Evolutionary conservation across 2,329 filamentous ascomycete species (phyloP).

Genomic region (Dryadomyces quercivorus): DNA sequence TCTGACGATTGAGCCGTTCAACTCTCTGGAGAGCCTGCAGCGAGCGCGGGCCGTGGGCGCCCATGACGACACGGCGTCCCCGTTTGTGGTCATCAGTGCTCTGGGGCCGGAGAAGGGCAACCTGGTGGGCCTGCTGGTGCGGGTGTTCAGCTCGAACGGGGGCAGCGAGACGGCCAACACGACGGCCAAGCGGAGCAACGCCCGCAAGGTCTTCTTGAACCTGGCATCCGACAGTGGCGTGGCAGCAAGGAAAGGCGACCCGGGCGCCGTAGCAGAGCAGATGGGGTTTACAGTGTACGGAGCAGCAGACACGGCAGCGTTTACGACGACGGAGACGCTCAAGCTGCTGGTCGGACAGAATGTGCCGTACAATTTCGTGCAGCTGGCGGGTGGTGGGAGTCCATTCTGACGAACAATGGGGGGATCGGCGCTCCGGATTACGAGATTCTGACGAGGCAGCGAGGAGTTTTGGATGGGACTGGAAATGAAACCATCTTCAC

Average conservation of each 20-base stretch:
- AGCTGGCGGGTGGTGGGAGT: slow-evolving; percentile 49
- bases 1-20: slow-evolving; percentile 66
- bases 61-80: slow-evolving; percentile 35
- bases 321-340: slow-evolving; percentile 73
- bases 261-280: slow-evolving; percentile 55
- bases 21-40: slow-evolving; percentile 55
- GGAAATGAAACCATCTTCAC: no score
- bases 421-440: no score
- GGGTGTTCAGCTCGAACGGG: slow-evolving; percentile 50
- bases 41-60: slow-evolving; percentile 33
- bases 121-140: slow-evolving; percentile 64
- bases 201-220: slow-evolving; percentile 66
- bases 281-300: slow-evolving; percentile 72
- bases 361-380: slow-evolving; percentile 77
- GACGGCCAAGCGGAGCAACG: slow-evolving; percentile 16
- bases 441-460: no score
- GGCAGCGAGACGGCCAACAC: slow-evolving; percentile 17
- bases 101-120: slow-evolving; percentile 67
- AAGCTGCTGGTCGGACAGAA: slow-evolving; percentile 73
- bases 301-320: slow-evolving; percentile 67
- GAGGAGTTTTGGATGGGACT: no score
- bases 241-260: slow-evolving; percentile 51
- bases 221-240: slow-evolving; percentile 40
- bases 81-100: slow-evolving; percentile 72
- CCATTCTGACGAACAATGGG: slow-evolving; percentile 26